Evolutionary conservation across 306 rosid species (phyloP), one percentile per base, ranked within the genome.

Genomic region (Acmispon strigosus): DNA sequence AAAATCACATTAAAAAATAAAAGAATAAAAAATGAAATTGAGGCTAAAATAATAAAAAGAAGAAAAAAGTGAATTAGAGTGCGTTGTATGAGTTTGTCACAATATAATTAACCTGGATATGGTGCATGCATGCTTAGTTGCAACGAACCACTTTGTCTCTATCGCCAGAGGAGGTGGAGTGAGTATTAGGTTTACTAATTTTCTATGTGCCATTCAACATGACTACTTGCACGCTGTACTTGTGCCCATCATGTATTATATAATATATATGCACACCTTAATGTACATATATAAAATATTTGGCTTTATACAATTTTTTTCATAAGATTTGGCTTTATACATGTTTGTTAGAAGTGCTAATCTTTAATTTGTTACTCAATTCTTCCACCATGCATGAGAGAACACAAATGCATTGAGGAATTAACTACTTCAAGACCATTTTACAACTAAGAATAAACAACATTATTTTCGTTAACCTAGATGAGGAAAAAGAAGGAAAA

Each of bases 71-170:
- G 4, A 27, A n/a, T n/a, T n/a, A 27, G 32, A 27, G 32, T 27
- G 32, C 32, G 32, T 27, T 27, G 32, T 27, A 0, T 27, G 2
- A 27, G 32, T 27, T 27, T 41, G 76, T 61, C 54, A 1, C 20
- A 36, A n/a, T 14, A 54, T 8, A 47, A 65, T 27, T 10, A 47
- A 65, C 42, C 15, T 24, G 39, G 37, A 19, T 2, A 37, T 3
- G 41, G 57, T n/a, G n/a, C n/a, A n/a, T 63, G 39, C 62, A 42
- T 59, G 70, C 70, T 66, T 66, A 72, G 75, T 66, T 78, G 60
- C 79, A 73, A 66, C 66, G 7, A 66, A 72, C 63, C 77, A 64
- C 8, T 39, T 68, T 78, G 73, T 78, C 74, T 66, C 73, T 73
- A 59, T 37, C 13, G 11, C 1, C 34, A 27, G 34, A 50, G 8